Conservation (phyloP, 805 yeast genomes). For the Wickerhamiella cacticola region DNA sequence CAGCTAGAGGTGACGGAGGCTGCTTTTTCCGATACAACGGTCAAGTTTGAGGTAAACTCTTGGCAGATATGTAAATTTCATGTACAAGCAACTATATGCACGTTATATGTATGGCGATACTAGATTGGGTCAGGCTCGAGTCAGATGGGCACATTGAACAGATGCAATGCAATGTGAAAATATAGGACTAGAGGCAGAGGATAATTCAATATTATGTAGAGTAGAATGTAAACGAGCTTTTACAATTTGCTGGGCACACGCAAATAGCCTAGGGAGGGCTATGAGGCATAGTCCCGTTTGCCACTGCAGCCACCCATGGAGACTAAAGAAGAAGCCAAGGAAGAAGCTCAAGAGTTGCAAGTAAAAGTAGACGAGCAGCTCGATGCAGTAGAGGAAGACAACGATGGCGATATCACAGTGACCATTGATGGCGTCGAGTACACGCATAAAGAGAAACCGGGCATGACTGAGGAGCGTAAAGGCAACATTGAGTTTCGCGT, state of each 20-base stretch:
- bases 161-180: too few relatives aligned
- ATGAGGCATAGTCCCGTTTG: background rate
- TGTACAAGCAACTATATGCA: too few relatives aligned
- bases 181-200: too few relatives aligned
- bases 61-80: too few relatives aligned
- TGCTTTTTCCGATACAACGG: too few relatives aligned
- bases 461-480: conserved; percentile 86
- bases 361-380: conserved; percentile 20
- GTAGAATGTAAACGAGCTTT: too few relatives aligned
- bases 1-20: too few relatives aligned
- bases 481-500: conserved; percentile 92
- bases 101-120: background rate
- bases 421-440: conserved; percentile 68
- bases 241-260: too few relatives aligned
- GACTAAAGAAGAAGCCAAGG: conserved; percentile 13
- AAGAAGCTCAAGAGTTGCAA: conserved; percentile 23
- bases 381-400: conserved; percentile 22
- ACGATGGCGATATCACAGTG: conserved; percentile 36
- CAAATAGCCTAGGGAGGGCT: too few relatives aligned
- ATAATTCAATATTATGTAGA: too few relatives aligned
- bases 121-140: too few relatives aligned
- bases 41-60: background rate
- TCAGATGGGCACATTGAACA: too few relatives aligned
- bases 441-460: conserved; percentile 81
- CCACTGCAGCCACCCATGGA: background rate